A percentile compares a stretch with the other conserved stretches of the same genome.
These are phyloP conservation scores for Neospermospora avenae DNA, from an alignment of 2,329 filamentous ascomycete genomes.

Conservation along the genomic window DNA sequence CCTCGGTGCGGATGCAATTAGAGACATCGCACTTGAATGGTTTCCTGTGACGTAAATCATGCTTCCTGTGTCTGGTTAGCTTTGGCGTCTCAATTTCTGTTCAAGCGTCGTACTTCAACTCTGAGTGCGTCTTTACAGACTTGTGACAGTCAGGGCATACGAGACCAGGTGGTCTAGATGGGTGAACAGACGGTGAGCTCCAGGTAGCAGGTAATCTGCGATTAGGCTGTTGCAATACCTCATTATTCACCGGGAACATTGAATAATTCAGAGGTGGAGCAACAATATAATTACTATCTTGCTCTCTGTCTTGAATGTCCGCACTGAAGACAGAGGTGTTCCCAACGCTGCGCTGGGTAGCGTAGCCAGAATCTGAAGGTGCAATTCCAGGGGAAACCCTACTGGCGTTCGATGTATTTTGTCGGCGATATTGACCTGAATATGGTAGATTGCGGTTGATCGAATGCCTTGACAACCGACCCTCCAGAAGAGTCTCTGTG, in stretches of 20 bases:
- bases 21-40: slow-evolving; percentile 58
- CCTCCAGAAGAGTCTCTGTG: slow-evolving; percentile 27
- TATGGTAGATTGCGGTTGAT: slow-evolving; percentile 26
- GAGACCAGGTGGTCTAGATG: slow-evolving; percentile 21
- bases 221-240: slow-evolving; percentile 23
- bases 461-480: slow-evolving; percentile 25
- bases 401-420: slow-evolving; percentile 29
- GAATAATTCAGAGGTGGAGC: slow-evolving; percentile 28
- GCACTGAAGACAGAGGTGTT: slow-evolving; percentile 34
- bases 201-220: slow-evolving; percentile 20
- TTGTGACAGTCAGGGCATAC: slow-evolving; percentile 42
- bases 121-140: slow-evolving; percentile 49
- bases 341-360: slow-evolving; percentile 32
- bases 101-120: slow-evolving; percentile 47
- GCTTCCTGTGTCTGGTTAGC: slow-evolving; percentile 57
- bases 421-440: slow-evolving; percentile 33
- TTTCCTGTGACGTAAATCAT: slow-evolving; percentile 66
- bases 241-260: slow-evolving; percentile 22
- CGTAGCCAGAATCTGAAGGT: slow-evolving; percentile 38
- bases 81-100: slow-evolving; percentile 21
- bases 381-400: slow-evolving; percentile 27
- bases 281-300: slow-evolving; percentile 30
- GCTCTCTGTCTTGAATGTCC: slow-evolving; percentile 31
- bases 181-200: slow-evolving; percentile 13
- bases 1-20: slow-evolving; percentile 56